Percentiles rank a stretch among this genome's conserved stretches.
phyloP scores from a whole-genome alignment of 495 filamentous ascomycete species.

The Symbiotaphrina buchneri region DNA sequence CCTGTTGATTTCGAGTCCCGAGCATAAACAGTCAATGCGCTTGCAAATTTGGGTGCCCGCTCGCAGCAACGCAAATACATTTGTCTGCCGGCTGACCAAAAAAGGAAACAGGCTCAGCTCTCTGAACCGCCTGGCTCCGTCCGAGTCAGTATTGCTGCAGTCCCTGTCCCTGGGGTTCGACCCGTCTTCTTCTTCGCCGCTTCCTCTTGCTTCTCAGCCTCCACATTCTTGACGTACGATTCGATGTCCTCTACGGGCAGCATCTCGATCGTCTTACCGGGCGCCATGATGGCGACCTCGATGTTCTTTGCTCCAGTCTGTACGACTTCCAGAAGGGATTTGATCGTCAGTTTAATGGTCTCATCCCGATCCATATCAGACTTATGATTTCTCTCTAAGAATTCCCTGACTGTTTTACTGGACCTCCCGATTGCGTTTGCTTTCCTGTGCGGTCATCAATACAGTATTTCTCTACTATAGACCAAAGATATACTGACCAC shows the following conservation, averaged over 20 bases:
- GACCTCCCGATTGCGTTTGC: conserved; percentile 96
- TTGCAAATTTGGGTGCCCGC: too few relatives aligned
- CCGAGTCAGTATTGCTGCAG: conserved; percentile 54
- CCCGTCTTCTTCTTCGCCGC: conserved; percentile 89
- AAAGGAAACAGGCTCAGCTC: conserved; percentile 3
- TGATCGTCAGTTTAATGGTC: conserved; percentile 93
- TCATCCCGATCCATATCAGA: conserved; percentile 87
- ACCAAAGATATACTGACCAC: conserved; percentile 37
- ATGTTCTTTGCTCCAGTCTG: conserved; percentile 99
- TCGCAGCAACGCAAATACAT: too few relatives aligned
- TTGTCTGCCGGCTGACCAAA: too few relatives aligned
- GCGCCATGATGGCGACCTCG: conserved; percentile 95
- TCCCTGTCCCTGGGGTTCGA: conserved; percentile 51
- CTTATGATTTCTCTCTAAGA: conserved; percentile 95
- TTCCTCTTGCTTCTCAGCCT: conserved; percentile 97
- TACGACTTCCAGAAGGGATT: conserved; percentile 92
- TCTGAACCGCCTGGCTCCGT: conserved; percentile 17
- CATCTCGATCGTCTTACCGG: conserved; percentile 85
- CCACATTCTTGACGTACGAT: conserved; percentile 89
- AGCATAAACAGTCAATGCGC: too few relatives aligned
- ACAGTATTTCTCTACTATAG: conserved; percentile 2
- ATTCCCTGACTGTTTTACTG: conserved; percentile 95
- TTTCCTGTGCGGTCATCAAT: conserved; percentile 39
- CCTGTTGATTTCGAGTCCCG: too few relatives aligned
- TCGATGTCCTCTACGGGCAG: conserved; percentile 89